Evolutionary conservation across 2,329 filamentous ascomycete genomes (phyloP).

Genomic region (Biscogniauxia sp.): DNA sequence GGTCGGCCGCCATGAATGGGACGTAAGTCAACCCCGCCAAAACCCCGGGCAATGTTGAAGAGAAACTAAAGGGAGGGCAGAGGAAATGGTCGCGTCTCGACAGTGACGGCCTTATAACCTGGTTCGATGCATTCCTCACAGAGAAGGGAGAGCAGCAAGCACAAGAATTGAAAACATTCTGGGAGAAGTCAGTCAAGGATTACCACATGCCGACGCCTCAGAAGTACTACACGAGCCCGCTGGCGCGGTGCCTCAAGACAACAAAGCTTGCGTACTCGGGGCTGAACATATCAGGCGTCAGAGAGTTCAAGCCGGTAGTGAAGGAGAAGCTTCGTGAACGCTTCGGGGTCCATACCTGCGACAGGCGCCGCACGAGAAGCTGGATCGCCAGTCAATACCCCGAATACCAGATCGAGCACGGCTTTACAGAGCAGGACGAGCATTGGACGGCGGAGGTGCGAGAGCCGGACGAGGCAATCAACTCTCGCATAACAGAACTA

Average conservation of each 20-base stretch:
- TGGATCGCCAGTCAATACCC: conserved; percentile 52
- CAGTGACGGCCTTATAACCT: conserved; percentile 36
- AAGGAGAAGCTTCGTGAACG: conserved; percentile 60
- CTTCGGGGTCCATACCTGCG: conserved; percentile 60
- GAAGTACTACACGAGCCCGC: conserved; percentile 55
- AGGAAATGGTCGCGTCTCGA: conserved; percentile 38
- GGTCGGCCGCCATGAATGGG: conserved; percentile 18
- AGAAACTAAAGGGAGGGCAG: neutral
- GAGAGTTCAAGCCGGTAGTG: conserved; percentile 48
- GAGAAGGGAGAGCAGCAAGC: conserved; percentile 53
- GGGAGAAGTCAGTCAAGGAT: conserved; percentile 42
- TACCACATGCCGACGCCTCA: conserved; percentile 52
- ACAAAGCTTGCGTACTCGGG: conserved; percentile 48
- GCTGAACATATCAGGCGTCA: conserved; percentile 32
- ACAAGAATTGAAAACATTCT: conserved; percentile 48
- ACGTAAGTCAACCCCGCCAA: conserved; percentile 9
- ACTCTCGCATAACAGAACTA: conserved; percentile 39
- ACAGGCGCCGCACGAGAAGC: conserved; percentile 48
- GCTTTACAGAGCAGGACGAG: conserved; percentile 54
- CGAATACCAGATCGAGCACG: conserved; percentile 49
- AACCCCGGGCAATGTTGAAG: neutral
- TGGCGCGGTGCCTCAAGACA: conserved; percentile 58
- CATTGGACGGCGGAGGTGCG: conserved; percentile 47
- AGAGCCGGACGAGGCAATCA: conserved; percentile 50
- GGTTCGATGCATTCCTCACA: conserved; percentile 50